Evolutionary conservation across 139 green algal species (phyloP).

Genomic region (Medakamo hakoo): DNA sequence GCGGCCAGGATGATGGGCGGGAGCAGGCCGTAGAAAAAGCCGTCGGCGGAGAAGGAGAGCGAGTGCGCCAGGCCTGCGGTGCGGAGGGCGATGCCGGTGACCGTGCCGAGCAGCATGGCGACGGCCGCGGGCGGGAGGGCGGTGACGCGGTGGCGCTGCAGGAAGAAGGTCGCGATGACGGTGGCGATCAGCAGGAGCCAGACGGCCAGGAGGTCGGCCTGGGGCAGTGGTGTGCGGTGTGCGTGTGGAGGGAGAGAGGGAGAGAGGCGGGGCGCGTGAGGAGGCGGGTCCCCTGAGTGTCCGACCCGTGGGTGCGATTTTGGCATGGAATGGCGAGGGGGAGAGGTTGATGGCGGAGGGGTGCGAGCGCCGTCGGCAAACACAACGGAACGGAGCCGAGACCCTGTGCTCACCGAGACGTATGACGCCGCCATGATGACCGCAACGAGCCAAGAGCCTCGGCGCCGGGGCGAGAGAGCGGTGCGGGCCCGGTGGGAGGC

Average conservation of each 20-base stretch:
- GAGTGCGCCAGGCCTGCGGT: constrained; percentile 13
- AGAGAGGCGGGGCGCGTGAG: not conserved
- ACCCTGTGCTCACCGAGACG: too few species aligned
- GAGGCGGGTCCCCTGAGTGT: not conserved
- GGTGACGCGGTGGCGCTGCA: constrained; percentile 23
- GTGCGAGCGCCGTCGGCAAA: too few species aligned
- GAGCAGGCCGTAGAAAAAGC: constrained; percentile 46
- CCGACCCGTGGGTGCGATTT: too few species aligned
- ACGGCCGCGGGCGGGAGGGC: constrained; percentile 21
- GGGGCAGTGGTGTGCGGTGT: not conserved
- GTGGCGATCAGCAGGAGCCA: constrained; percentile 31
- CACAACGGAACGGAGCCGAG: too few species aligned
- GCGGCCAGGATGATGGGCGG: constrained; percentile 63
- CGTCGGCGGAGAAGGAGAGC: constrained; percentile 24
- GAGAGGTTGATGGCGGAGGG: too few species aligned
- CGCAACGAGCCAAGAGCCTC: too few species aligned
- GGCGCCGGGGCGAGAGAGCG: too few species aligned
- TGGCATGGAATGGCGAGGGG: too few species aligned
- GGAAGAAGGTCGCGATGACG: constrained; percentile 27
- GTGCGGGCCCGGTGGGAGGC: too few species aligned
- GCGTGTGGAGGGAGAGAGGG: not conserved
- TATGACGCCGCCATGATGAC: too few species aligned
- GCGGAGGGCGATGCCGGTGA: constrained; percentile 9
- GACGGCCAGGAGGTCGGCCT: constrained; percentile 28
- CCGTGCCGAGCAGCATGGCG: constrained; percentile 31